Conservation (phyloP, 148 eudicot species). For the Vaccinium myrtillus region DNA sequence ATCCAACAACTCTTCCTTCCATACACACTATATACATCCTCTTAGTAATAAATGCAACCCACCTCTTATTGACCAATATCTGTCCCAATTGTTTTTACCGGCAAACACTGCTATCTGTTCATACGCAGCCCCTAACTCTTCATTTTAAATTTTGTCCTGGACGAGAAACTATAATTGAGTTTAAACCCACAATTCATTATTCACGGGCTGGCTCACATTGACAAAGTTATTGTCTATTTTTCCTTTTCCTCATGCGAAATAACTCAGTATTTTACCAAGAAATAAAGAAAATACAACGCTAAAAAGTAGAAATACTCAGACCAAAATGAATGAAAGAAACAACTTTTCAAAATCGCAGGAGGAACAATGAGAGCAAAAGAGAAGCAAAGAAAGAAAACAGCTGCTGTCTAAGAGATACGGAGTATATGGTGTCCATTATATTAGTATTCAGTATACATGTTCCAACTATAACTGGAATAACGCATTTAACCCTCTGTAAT, state of each 20-base stretch:
- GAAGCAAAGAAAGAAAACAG: neutral
- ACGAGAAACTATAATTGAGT: neutral
- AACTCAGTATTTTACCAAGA: neutral
- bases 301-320: neutral
- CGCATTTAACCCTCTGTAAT: neutral
- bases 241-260: neutral
- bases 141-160: neutral
- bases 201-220: neutral
- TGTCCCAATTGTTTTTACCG: neutral
- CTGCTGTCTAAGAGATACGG: neutral
- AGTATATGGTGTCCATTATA: neutral
- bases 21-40: neutral
- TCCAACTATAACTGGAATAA: neutral
- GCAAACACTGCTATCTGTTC: neutral
- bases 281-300: neutral
- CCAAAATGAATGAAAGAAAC: constrained; percentile 8
- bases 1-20: neutral
- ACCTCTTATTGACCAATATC: neutral
- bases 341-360: neutral
- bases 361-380: neutral
- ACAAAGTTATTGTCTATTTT: neutral
- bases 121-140: neutral
- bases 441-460: neutral
- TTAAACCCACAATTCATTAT: neutral
- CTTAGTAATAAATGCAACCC: neutral